phyloP scores from a whole-genome alignment of 257 asterid genomes.

The Cinchona pubescens region DNA sequence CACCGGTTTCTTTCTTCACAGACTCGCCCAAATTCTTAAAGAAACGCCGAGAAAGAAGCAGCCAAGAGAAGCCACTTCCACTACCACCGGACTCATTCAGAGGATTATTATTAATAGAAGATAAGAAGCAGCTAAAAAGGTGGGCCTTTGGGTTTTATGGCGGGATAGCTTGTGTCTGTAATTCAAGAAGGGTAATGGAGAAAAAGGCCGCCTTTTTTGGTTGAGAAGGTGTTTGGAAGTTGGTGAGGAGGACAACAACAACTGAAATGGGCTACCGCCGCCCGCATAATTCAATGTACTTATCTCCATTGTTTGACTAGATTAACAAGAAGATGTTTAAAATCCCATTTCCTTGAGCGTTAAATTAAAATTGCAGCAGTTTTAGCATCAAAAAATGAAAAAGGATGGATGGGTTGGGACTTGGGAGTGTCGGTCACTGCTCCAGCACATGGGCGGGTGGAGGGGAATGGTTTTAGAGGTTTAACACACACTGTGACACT shows the following conservation, averaged over 20 bases:
- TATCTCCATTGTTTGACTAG: conserved; percentile 4
- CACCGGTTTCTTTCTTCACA: conserved; percentile 65
- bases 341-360: too few relatives aligned
- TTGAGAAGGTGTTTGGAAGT: background rate
- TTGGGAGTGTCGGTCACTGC: too few relatives aligned
- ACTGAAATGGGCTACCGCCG: background rate
- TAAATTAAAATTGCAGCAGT: too few relatives aligned
- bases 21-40: conserved; percentile 63
- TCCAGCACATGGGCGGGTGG: too few relatives aligned
- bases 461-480: too few relatives aligned
- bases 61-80: conserved; percentile 64
- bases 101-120: conserved; percentile 31
- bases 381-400: too few relatives aligned
- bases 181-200: conserved; percentile 5
- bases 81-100: background rate
- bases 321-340: background rate
- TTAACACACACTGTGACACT: too few relatives aligned
- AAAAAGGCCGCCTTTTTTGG: conserved; percentile 8
- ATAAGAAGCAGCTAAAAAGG: conserved; percentile 56
- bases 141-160: conserved; percentile 32
- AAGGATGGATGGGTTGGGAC: too few relatives aligned
- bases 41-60: conserved; percentile 53
- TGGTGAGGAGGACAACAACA: background rate
- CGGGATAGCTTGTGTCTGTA: conserved; percentile 40
- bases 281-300: conserved; percentile 1